Base-by-base conservation (phyloP, 768 basidiomycete genomes). In the Wakefieldia striispora region DNA sequence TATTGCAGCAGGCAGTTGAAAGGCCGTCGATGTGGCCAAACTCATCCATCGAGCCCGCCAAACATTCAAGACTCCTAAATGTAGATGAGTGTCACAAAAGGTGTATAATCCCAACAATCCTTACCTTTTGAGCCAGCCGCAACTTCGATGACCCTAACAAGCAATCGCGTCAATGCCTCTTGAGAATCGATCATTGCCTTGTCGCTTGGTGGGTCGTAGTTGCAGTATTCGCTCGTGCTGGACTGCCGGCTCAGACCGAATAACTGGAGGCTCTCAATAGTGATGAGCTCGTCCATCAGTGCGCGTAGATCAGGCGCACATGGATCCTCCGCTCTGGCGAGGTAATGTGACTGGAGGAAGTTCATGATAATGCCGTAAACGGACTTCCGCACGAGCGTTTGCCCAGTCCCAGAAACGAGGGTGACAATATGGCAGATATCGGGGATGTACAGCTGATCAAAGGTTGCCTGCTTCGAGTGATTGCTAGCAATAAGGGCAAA, bases 31-130 rank as follows among this genome's bases (percentile, higher is more conserved):
- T 1, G 89, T 88, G 13, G 92, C 82, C 49, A 97, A 66, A 36
- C 90, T 84, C 87, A 93, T 93, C 92, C 93, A 95, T 31, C 94
- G 78, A 23, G 93, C 91, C 50, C 88, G 80, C 94, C 94, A 97
- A 3, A 88, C 80, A 61, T 97, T 97, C 26, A 88, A 69, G 3
- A 91, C 67, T 11, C 85, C 90, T 90, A 47, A 19, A 40, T 52
- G 40, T 59, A 41, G 37, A 27, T 64, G 29, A 65, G 43, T 33
- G 39, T 34, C 23, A 43, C 11, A 41, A 34, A 23, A 3, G 29
- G 29, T 29, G 5, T 11, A 24, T 10, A n/a, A 1, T 20, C 23
- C 14, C 13, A 43, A 26, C 14, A 14, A 36, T 23, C 66, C 78
- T 45, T 51, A 94, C 93, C 91, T 65, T 71, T 78, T 3, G 82